Evolutionary conservation across 352 stramenopile species (phyloP), one percentile per base, ranked within the genome.

Genomic region (Phytophthora sp.): DNA sequence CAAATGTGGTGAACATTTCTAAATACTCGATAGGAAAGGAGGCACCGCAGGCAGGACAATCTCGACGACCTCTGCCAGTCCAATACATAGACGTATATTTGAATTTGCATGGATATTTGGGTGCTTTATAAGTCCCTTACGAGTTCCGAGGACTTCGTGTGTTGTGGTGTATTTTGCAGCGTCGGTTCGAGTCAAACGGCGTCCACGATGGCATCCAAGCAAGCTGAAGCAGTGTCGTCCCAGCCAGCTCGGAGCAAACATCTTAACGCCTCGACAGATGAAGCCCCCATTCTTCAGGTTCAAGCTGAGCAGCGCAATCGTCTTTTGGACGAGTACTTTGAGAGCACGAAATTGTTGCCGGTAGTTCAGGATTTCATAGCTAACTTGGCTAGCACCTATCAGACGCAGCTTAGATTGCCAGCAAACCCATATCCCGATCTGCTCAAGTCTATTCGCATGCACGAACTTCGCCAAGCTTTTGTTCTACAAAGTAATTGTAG

Each of bases 311-410:
- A 79, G 39, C 76, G 77, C 42, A 72, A 58, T 1, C 33, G 59
- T 39, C 62, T 84, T 41, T 53, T 89, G 11, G 64, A 82, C 21
- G 69, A 70, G 49, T 85, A 84, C 54, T 84, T 85, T 16, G 55
- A 61, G 13, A 62, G 58, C 15, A 84, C 77, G 5, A 66, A 70
- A 45, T 29, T 86, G 23, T 63, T 86, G 12, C 45, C 70, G 2
- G 75, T 85, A 42, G 29, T 85, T 18, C 53, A 76, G 16, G 29
- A 41, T 30, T 82, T 73, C 31, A 57, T 83, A 36, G 38, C 44
- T 2, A 54, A 53, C 16, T 52, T 84, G 30, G 71, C 69, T 29
- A 49, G 57, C 8, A 47, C 29, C 12, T 86, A 73, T 46, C 71
- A 72, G 33, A 52, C 41, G 9, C 27, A 57, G n/a, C 38, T 73